Percentiles rank a stretch among this genome's conserved stretches.
Evolutionary conservation across 768 basidiomycete genomes (phyloP).

Genomic region (Trametes elegans): DNA sequence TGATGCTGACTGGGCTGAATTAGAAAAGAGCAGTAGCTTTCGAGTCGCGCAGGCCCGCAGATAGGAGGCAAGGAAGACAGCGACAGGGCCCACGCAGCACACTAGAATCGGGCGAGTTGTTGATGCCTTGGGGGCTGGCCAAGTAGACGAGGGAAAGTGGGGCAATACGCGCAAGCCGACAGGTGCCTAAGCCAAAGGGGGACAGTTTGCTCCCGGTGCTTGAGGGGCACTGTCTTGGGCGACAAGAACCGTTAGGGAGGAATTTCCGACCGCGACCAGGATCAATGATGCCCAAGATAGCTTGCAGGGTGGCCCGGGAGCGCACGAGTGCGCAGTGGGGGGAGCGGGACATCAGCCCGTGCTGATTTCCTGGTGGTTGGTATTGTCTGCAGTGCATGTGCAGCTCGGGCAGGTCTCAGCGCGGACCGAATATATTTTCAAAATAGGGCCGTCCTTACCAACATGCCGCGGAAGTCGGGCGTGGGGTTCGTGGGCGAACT

Average conservation of each 20-base stretch:
- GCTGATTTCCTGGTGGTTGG: conserved; percentile 5
- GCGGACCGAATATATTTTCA: not conserved
- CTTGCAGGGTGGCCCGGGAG: not conserved
- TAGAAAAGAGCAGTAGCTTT: not conserved
- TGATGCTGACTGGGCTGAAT: no score
- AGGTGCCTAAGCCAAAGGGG: conserved; percentile 8
- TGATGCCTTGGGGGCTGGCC: conserved; percentile 4
- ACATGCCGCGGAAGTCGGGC: conserved; percentile 1
- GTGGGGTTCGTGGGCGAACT: not conserved
- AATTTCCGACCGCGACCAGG: not conserved
- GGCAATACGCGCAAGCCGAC: not conserved
- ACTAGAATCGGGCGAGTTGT: not conserved
- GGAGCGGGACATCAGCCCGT: conserved; percentile 11
- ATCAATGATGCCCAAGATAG: conserved; percentile 10
- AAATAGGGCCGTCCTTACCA: not conserved
- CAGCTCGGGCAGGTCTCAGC: not conserved
- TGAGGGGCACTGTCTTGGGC: conserved; percentile 6
- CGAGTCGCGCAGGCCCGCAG: not conserved
- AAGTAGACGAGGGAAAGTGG: not conserved
- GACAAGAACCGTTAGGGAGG: not conserved
- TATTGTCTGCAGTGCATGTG: not conserved
- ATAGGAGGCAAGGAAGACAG: not conserved
- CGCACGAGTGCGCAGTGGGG: not conserved
- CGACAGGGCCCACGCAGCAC: conserved; percentile 1
- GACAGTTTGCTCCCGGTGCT: not conserved